These are phyloP conservation scores for Exidia glandulosa DNA, from an alignment of 768 basidiomycete species.

Conservation along the genomic window DNA sequence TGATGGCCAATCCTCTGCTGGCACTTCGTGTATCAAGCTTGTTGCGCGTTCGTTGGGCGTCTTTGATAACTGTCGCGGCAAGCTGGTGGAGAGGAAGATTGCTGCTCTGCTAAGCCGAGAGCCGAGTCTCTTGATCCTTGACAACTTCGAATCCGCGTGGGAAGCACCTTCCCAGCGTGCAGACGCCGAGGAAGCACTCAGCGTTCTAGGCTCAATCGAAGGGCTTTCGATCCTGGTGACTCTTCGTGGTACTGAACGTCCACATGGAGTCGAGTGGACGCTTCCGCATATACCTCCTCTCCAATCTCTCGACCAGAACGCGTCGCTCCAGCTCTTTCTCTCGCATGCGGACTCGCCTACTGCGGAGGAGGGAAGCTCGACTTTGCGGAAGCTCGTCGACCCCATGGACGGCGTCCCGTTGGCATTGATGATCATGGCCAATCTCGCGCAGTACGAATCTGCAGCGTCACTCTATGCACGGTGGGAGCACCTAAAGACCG, in stretches of 20 bases:
- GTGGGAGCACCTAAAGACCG: neutral
- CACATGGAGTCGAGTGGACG: neutral
- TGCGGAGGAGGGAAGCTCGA: neutral
- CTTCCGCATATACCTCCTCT: neutral
- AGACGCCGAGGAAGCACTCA: neutral
- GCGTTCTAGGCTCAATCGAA: neutral
- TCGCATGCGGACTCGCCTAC: neutral
- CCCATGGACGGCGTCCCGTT: neutral
- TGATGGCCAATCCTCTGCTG: neutral
- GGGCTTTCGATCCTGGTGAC: neutral
- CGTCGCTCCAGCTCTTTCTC: neutral
- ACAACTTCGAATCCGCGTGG: neutral
- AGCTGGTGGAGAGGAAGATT: too few relatives aligned
- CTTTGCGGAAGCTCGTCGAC: neutral
- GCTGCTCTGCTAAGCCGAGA: neutral
- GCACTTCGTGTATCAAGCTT: neutral
- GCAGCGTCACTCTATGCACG: neutral
- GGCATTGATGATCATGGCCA: neutral
- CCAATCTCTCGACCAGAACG: neutral
- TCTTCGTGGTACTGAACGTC: neutral
- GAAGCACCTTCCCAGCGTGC: neutral
- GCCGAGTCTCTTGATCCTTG: constrained; percentile 5
- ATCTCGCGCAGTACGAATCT: neutral
- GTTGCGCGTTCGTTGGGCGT: neutral
- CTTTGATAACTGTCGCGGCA: too few relatives aligned